Evolutionary conservation across 1,284 basidiomycete species (phyloP).

Genomic region (Stygiomarasmius scandens): DNA sequence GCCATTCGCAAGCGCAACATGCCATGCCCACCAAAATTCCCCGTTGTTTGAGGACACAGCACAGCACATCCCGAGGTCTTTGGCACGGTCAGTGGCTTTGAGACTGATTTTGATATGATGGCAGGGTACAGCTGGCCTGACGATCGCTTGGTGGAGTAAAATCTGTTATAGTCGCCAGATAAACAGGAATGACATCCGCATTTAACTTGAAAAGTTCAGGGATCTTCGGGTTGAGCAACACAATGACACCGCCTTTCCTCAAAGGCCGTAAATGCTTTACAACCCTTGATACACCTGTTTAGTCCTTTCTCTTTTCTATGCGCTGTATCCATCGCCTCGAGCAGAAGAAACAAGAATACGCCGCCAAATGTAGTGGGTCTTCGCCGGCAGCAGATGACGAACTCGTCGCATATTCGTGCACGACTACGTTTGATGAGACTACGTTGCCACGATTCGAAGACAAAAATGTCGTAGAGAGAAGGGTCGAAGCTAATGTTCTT

Average conservation of each 20-base stretch:
- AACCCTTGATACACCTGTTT: constrained; percentile 79
- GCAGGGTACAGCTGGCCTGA: constrained; percentile 73
- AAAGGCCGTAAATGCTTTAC: constrained; percentile 91
- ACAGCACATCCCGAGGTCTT: constrained; percentile 83
- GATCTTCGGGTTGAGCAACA: constrained; percentile 87
- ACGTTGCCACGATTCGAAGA: no score
- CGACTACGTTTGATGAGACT: constrained; percentile 71
- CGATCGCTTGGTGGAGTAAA: constrained; percentile 40
- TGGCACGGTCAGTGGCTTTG: constrained; percentile 82
- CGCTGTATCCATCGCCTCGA: constrained; percentile 71
- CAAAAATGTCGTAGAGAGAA: no score
- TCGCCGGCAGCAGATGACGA: constrained; percentile 55
- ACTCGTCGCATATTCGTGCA: constrained; percentile 59
- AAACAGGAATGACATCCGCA: constrained; percentile 56
- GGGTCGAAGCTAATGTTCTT: no score
- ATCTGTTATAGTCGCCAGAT: not conserved
- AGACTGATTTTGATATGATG: constrained; percentile 84
- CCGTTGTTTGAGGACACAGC: constrained; percentile 82
- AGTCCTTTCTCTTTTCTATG: constrained; percentile 49
- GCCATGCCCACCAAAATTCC: constrained; percentile 82
- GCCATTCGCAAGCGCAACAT: constrained; percentile 78
- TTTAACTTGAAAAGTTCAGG: constrained; percentile 84
- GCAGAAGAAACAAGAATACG: constrained; percentile 77
- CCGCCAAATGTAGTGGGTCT: constrained; percentile 73
- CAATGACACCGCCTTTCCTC: constrained; percentile 86